phyloP scores from a whole-genome alignment of 179 eudicot species.

The Silene coronaria region DNA sequence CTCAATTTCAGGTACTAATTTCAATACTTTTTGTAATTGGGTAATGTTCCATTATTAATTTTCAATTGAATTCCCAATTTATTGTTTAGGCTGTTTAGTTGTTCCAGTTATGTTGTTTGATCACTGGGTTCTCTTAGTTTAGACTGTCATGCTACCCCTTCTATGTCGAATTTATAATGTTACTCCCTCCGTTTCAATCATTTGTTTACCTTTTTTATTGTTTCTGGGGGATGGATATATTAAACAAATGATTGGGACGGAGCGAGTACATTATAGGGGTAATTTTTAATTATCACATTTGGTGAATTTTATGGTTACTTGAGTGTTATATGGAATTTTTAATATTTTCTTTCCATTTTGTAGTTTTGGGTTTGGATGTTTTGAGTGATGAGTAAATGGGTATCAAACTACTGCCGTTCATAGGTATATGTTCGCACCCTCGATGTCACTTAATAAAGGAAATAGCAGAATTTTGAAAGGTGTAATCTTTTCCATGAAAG shows the following conservation, averaged over 20 bases:
- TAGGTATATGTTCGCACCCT: no score
- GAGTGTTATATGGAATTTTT: neutral
- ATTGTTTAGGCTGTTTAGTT: neutral
- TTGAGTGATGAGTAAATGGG: neutral
- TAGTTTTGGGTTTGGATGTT: neutral
- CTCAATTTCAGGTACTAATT: constrained; percentile 20
- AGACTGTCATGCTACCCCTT: neutral
- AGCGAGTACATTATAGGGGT: neutral
- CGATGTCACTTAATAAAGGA: neutral
- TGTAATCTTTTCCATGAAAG: neutral
- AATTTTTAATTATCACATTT: neutral
- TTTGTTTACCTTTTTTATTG: neutral
- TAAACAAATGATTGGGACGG: neutral
- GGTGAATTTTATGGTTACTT: neutral
- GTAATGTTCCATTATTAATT: neutral
- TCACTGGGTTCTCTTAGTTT: constrained; percentile 8
- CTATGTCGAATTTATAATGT: no score
- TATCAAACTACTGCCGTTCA: neutral
- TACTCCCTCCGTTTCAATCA: neutral
- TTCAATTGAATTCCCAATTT: neutral
- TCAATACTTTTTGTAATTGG: neutral
- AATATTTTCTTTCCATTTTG: neutral
- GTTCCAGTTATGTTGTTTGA: neutral
- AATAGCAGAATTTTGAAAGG: neutral
- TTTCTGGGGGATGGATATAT: neutral